Evolutionary conservation across 257 asterid species (phyloP).

Genomic region (Solanum bukasovii): DNA sequence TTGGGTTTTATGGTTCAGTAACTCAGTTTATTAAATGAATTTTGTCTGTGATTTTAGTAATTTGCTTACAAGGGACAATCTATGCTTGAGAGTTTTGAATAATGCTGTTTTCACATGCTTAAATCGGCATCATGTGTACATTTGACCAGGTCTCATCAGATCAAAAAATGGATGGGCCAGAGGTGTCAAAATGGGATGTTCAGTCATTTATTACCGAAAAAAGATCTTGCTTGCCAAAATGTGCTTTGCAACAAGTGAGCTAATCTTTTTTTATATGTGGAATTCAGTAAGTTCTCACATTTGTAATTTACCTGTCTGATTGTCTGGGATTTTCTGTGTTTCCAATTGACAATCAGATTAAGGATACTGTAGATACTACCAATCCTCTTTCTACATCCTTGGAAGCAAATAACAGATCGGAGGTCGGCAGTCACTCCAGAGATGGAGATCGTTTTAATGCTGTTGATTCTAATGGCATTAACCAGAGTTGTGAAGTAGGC

Average conservation of each 20-base stretch:
- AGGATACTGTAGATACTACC: conserved; percentile 36
- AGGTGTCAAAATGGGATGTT: conserved; percentile 43
- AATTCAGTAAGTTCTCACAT: background rate
- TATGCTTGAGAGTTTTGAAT: background rate
- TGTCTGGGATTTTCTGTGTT: conserved; percentile 2
- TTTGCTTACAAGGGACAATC: background rate
- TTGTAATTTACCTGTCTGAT: background rate
- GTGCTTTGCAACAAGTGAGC: conserved; percentile 36
- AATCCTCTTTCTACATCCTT: conserved; percentile 36
- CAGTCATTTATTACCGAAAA: conserved; percentile 34
- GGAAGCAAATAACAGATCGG: conserved; percentile 40
- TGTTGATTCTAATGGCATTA: conserved; percentile 8
- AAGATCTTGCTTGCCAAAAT: conserved; percentile 24
- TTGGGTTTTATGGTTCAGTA: background rate
- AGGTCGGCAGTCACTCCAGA: conserved; percentile 14
- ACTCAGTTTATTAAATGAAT: background rate
- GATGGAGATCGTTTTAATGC: background rate
- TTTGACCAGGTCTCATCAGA: conserved; percentile 22
- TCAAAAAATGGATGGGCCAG: conserved; percentile 20
- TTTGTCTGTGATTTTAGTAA: background rate
- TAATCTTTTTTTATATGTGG: background rate
- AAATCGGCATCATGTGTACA: background rate
- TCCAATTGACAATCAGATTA: conserved; percentile 28
- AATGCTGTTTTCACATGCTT: conserved; percentile 4
- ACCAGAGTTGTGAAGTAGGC: background rate